Evolutionary conservation across 805 yeast species (phyloP), one percentile per base, ranked within the genome.

Genomic region (Suhomyces tanzawaensis): DNA sequence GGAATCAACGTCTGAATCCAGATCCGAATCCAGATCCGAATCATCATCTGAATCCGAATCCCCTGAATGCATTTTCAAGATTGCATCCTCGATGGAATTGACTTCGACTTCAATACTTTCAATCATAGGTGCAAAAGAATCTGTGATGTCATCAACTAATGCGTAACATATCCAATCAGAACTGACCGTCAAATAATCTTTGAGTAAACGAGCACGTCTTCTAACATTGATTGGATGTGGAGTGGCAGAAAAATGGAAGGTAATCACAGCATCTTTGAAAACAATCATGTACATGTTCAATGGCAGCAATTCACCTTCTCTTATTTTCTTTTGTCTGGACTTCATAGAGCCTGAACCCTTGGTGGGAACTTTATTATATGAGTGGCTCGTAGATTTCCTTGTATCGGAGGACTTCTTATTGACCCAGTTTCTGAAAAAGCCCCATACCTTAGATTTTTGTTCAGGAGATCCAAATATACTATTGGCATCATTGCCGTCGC

Each of bases 131-230:
- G 95, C 98, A 69, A 87, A 93, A 0, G 95, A 95, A 69, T 93
- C 99, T 0, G 97, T 91, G 46, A 93, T 87, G 58, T 93, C 98
- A 66, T 93, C 99, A 50, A 93, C 87, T 46, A 93, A 66, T 0
- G 98, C 98, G 63, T 93, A 93, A 1, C 96, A 91, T 32, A 93
- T 83, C 99, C 99, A 93, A 60, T 93, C 98, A 0, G 97, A 80
- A 2, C 91, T 79, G 4, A 93, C 95, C 2, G 86, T 87, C 44
- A 93, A 68, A 55, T 90, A 91, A 58, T 93, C 99, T 44, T 82
- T 74, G 45, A 91, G 71, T 46, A 93, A 66, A 40, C 99, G 72
- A 0, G 95, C 95, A 58, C 99, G 78, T 58, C 98, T 76, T 49
- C 99, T 77, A 22, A 93, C 99, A 55, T 93, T 93, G 34, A 89